Base-by-base conservation (phyloP, 495 filamentous ascomycete genomes). In the Neurospora tetrasperma region DNA sequence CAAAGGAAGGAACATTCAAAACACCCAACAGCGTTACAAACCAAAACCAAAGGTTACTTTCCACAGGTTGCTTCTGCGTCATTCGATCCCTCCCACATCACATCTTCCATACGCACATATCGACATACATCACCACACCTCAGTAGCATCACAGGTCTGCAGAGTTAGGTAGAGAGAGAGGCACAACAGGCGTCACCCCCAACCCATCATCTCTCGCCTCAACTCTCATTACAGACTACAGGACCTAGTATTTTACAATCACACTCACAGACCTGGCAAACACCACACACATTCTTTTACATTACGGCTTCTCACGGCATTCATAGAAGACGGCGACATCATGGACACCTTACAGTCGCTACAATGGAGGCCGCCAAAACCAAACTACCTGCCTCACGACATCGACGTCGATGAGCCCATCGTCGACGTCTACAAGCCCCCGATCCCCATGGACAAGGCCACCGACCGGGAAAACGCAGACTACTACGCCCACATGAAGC, bases 381-480 rank as follows among this genome's bases (percentile, higher is more conserved):
- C 85, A 14, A 86, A 86, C 75, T 86, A 86, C 72, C 80, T 86
- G 5, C 84, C 85, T 68, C 82, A 85, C 74, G 80, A 83, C 69
- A 70, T 82, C 38, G 82, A 82, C 10, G 77, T 77, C 38, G 84
- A 85, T 74, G 80, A 82, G 68, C 80, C 81, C 14, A 86, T 94
- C 71, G 91, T 94, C 48, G 88, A 94, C 81, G 91, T 94, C 76
- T 93, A 91, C 77, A 81, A 84, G 54, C 23, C 54, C 54, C 54
- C 54, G 12, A 80, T 84, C 66, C 88, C 85, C 16, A 86, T 84
- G 74, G 83, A 78, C 79, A 85, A 77, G 79, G 89, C 80, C 73
- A 82, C 76, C 80, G 89, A 85, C 78, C 78, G 78, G 72, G 85
- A 85, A 84, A 92, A 84, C 83, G 91, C 79, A 81, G 82, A 77